Evolutionary conservation across 2,329 filamentous ascomycete genomes (phyloP).

Genomic region (Ciborinia camelliae): DNA sequence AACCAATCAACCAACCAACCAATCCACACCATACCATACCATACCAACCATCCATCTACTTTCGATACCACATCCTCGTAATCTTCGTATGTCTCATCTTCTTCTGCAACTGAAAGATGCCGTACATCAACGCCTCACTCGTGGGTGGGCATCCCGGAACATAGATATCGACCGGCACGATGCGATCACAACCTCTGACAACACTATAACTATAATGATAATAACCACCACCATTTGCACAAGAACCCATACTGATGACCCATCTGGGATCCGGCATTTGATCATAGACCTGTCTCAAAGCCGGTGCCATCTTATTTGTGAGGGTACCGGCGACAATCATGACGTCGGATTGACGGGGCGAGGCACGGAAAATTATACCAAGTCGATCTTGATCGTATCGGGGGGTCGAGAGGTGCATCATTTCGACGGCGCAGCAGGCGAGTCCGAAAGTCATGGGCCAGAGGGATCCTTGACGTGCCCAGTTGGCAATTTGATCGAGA

Average conservation of each 20-base stretch:
- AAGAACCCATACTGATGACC: constrained; percentile 81
- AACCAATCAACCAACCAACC: background rate
- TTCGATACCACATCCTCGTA: constrained; percentile 25
- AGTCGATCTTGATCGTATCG: constrained; percentile 86
- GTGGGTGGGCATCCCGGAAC: constrained; percentile 70
- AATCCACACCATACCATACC: background rate
- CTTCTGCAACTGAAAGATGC: constrained; percentile 23
- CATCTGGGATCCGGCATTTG: constrained; percentile 92
- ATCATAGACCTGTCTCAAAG: constrained; percentile 86
- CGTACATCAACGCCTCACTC: constrained; percentile 60
- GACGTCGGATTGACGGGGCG: constrained; percentile 81
- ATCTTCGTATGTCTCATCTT: constrained; percentile 25
- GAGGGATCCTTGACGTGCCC: constrained; percentile 77
- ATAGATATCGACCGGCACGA: constrained; percentile 77
- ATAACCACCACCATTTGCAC: constrained; percentile 81
- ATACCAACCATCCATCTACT: constrained; percentile 14
- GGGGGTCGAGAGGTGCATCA: constrained; percentile 88
- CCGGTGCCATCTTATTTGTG: constrained; percentile 95
- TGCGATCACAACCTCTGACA: constrained; percentile 69
- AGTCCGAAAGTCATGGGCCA: constrained; percentile 90
- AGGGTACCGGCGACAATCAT: constrained; percentile 93
- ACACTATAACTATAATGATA: constrained; percentile 85
- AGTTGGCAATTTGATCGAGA: constrained; percentile 76
- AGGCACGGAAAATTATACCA: constrained; percentile 87
- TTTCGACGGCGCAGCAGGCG: constrained; percentile 85